phyloP scores from a whole-genome alignment of 306 rosid genomes.

The Arachis hypogaea region DNA sequence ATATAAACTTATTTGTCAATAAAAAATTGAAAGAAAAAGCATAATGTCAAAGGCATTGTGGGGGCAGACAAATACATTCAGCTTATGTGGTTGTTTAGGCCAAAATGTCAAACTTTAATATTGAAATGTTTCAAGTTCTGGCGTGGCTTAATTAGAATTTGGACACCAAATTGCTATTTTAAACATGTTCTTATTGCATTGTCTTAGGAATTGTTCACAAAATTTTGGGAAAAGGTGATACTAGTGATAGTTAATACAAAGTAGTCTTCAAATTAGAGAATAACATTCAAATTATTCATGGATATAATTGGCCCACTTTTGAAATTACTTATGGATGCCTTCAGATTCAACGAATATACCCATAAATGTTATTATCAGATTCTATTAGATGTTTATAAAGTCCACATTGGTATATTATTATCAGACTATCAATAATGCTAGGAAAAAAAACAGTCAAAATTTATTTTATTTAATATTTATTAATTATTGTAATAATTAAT shows the following conservation, averaged over 20 bases:
- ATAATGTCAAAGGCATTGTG: slow-evolving; percentile 25
- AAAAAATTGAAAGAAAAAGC: no score
- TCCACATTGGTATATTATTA: no score
- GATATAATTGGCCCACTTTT: no score
- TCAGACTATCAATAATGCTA: no score
- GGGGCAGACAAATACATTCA: slow-evolving; percentile 29
- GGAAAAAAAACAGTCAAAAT: no score
- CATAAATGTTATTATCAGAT: no score
- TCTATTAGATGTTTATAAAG: no score
- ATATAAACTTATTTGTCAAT: no score
- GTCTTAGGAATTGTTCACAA: background rate
- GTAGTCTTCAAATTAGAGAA: background rate
- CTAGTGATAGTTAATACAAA: background rate
- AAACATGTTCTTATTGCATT: background rate
- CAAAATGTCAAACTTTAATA: slow-evolving; percentile 4
- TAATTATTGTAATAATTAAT: no score
- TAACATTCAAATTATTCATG: no score
- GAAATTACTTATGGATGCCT: background rate
- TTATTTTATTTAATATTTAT: no score
- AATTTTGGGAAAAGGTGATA: background rate
- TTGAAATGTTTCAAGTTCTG: slow-evolving; percentile 2
- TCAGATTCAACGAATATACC: no score
- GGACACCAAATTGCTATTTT: slow-evolving; percentile 11
- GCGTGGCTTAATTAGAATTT: slow-evolving; percentile 30
- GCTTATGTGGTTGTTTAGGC: background rate